phyloP scores from a whole-genome alignment of 2,329 filamentous ascomycete species.

The Leptographium lundbergii region DNA sequence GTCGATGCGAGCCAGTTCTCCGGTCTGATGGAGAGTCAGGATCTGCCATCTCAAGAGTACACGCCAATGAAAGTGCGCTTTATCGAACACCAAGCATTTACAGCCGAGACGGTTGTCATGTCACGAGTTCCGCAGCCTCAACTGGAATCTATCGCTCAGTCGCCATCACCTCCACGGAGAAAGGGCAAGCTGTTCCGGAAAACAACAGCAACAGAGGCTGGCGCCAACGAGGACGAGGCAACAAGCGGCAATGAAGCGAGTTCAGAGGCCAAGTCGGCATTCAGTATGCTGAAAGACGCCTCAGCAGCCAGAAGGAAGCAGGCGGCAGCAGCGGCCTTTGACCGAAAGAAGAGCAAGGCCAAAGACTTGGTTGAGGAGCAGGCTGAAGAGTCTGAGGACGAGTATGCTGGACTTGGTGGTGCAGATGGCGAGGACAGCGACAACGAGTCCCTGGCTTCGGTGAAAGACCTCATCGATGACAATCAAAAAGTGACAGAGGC shows the following conservation, averaged over 20 bases:
- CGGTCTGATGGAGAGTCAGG: constrained; percentile 40
- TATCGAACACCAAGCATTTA: constrained; percentile 51
- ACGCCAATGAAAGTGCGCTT: constrained; percentile 61
- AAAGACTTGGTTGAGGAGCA: constrained; percentile 84
- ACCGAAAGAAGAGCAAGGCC: constrained; percentile 79
- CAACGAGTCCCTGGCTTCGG: constrained; percentile 57
- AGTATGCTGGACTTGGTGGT: constrained; percentile 89
- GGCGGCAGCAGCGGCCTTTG: constrained; percentile 30
- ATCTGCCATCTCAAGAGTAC: constrained; percentile 60
- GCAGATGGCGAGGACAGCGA: constrained; percentile 75
- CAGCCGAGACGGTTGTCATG: constrained; percentile 55
- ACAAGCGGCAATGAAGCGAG: background rate
- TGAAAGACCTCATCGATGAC: constrained; percentile 86
- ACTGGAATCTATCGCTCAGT: constrained; percentile 16
- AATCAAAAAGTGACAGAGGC: constrained; percentile 59
- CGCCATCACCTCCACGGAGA: constrained; percentile 34
- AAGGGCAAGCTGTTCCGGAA: constrained; percentile 41
- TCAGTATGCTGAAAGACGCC: constrained; percentile 21
- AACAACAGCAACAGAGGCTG: constrained; percentile 21
- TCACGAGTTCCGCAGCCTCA: constrained; percentile 11
- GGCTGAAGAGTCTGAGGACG: constrained; percentile 94
- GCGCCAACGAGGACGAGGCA: background rate
- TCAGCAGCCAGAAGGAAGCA: constrained; percentile 21
- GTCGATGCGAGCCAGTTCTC: constrained; percentile 47
- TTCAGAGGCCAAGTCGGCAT: constrained; percentile 8